phyloP scores from a whole-genome alignment of 306 rosid species.

The Lotus japonicus region DNA sequence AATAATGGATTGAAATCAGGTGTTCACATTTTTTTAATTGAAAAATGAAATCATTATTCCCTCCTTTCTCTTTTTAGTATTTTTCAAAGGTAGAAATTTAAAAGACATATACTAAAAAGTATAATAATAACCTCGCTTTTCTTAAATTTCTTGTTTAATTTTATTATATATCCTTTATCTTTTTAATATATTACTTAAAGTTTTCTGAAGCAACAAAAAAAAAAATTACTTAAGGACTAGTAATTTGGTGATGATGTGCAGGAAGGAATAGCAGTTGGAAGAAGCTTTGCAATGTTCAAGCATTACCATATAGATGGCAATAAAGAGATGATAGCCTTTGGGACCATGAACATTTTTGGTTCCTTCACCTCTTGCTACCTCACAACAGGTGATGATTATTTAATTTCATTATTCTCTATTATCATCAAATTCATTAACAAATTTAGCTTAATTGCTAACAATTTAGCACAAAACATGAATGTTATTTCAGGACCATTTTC shows the following conservation, averaged over 20 bases:
- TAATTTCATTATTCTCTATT: neutral
- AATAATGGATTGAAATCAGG: too few relatives aligned
- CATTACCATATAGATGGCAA: conserved; percentile 90
- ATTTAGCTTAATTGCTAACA: neutral
- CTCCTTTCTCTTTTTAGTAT: too few relatives aligned
- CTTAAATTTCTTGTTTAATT: too few relatives aligned
- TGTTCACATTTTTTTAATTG: too few relatives aligned
- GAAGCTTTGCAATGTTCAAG: conserved; percentile 95
- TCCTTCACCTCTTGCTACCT: conserved; percentile 93
- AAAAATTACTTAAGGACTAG: neutral
- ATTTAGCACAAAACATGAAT: neutral
- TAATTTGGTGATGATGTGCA: conserved; percentile 26
- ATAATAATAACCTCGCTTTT: too few relatives aligned
- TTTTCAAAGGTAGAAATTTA: too few relatives aligned
- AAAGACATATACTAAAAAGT: too few relatives aligned
- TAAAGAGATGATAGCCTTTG: conserved; percentile 94
- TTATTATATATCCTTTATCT: too few relatives aligned
- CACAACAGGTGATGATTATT: conserved; percentile 61
- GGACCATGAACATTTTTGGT: conserved; percentile 89
- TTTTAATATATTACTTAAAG: too few relatives aligned
- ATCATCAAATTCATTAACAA: neutral
- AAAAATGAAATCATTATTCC: too few relatives aligned
- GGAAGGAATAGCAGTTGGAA: conserved; percentile 99
- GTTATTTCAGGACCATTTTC: conserved; percentile 83
- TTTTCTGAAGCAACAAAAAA: too few relatives aligned